Percentiles rank a stretch among this genome's conserved stretches.
phyloP scores from a whole-genome alignment of 2,329 filamentous ascomycete species.

The Pseudogymnoascus sp. region DNA sequence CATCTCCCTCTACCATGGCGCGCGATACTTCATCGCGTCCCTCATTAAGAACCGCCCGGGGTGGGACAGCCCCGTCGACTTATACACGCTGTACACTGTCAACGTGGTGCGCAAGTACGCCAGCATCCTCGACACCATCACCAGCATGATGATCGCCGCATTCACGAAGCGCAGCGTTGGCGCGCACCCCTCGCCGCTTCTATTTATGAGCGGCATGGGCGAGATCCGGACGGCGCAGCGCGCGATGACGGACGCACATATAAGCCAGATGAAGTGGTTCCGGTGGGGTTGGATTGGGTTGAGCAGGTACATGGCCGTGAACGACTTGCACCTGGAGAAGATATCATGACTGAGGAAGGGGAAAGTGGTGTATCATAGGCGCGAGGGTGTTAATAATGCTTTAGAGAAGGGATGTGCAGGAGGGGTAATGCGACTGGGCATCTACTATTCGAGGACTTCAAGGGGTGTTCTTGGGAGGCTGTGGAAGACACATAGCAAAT shows the following conservation, averaged over 20 bases:
- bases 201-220: slow-evolving; percentile 62
- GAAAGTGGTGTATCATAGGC: background rate
- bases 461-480: background rate
- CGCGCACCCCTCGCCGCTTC: slow-evolving; percentile 50
- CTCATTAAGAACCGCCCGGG: slow-evolving; percentile 58
- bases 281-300: slow-evolving; percentile 89
- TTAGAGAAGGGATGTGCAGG: background rate
- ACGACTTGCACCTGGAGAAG: slow-evolving; percentile 65
- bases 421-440: background rate
- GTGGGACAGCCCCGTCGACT: slow-evolving; percentile 64
- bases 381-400: background rate
- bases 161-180: slow-evolving; percentile 32
- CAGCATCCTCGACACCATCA: slow-evolving; percentile 65
- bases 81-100: slow-evolving; percentile 78
- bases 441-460: background rate
- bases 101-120: slow-evolving; percentile 72
- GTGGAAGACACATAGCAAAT: background rate
- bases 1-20: slow-evolving; percentile 77
- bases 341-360: slow-evolving; percentile 21
- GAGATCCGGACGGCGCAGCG: slow-evolving; percentile 62
- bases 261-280: slow-evolving; percentile 98
- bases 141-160: slow-evolving; percentile 55
- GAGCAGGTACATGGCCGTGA: slow-evolving; percentile 91
- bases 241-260: slow-evolving; percentile 85
- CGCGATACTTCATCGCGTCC: slow-evolving; percentile 59